Percentiles rank a stretch among this genome's conserved stretches.
Conservation (phyloP, 495 filamentous ascomycete genomes). For the Hypoxylon fuscum region DNA sequence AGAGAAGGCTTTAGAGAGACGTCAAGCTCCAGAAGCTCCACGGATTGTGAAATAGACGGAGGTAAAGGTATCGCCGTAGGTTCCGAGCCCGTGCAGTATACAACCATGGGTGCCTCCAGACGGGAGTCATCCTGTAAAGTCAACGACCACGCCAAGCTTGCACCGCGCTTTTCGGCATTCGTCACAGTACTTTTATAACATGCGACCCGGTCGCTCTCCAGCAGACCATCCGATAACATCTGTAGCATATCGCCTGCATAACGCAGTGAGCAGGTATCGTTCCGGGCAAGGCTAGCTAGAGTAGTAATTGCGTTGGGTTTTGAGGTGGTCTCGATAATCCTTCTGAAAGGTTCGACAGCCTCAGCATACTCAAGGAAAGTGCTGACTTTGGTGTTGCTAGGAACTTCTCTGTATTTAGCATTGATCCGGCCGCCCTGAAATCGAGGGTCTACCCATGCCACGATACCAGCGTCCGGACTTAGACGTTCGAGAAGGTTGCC, state of each 20-base stretch:
- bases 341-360: constrained; percentile 58
- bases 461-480: constrained; percentile 47
- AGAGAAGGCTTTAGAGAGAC: constrained; percentile 63
- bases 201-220: constrained; percentile 56
- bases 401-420: constrained; percentile 65
- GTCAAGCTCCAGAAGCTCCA: constrained; percentile 61
- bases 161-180: constrained; percentile 47
- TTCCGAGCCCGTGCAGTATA: constrained; percentile 67
- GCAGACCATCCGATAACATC: constrained; percentile 59
- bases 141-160: constrained; percentile 19
- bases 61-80: constrained; percentile 54
- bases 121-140: background rate
- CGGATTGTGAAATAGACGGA: constrained; percentile 42
- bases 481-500: constrained; percentile 61
- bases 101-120: constrained; percentile 42
- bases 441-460: constrained; percentile 64
- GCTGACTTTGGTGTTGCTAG: constrained; percentile 62
- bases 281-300: constrained; percentile 62
- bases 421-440: constrained; percentile 63
- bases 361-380: constrained; percentile 62
- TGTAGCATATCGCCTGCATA: constrained; percentile 64
- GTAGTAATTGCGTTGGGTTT: constrained; percentile 61
- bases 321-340: constrained; percentile 55
- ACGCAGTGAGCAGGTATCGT: constrained; percentile 62
- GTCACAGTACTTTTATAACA: constrained; percentile 54